Conservation (phyloP, 192 early-diverging fungal genomes). For the Podila clonocystis region DNA sequence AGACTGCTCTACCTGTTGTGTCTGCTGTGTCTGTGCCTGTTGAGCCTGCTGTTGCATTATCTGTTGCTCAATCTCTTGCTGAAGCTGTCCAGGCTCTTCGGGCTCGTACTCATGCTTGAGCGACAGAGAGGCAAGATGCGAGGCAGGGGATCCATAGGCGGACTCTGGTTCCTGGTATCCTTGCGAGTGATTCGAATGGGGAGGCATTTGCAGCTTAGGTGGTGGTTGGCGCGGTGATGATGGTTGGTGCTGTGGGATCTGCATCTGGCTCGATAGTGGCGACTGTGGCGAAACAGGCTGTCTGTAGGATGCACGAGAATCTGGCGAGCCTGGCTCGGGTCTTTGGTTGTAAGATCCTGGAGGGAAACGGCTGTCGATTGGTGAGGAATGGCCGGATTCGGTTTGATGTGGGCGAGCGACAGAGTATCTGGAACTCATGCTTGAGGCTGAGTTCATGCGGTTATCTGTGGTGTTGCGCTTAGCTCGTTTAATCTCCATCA, state of each 20-base stretch:
- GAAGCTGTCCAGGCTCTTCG: conserved; percentile 38
- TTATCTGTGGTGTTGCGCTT: conserved; percentile 54
- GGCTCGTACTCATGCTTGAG: conserved; percentile 49
- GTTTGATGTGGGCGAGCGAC: conserved; percentile 10
- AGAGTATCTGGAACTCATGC: conserved; percentile 24
- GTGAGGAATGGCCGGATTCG: conserved; percentile 42
- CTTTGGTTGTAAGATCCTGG: conserved; percentile 33
- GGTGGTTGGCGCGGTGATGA: conserved; percentile 37
- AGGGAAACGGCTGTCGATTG: conserved; percentile 41
- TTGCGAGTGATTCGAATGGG: conserved; percentile 35
- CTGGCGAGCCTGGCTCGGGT: conserved; percentile 40
- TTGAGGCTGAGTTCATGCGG: conserved; percentile 33
- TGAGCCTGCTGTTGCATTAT: conserved; percentile 34
- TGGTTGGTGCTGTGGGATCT: conserved; percentile 23
- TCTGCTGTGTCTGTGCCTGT: conserved; percentile 37
- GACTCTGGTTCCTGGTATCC: conserved; percentile 44
- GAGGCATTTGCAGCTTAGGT: conserved; percentile 46
- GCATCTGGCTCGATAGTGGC: conserved; percentile 7
- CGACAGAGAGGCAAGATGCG: conserved; percentile 51
- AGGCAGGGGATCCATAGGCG: conserved; percentile 57
- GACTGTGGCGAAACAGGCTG: conserved; percentile 39
- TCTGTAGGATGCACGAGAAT: conserved; percentile 41
- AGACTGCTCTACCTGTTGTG: conserved; percentile 28
- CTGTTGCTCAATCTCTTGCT: conserved; percentile 59
- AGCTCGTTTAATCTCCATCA: conserved; percentile 81